Evolutionary conservation across 148 eudicot genomes (phyloP).

Genomic region (Rhododendron mucronatum): DNA sequence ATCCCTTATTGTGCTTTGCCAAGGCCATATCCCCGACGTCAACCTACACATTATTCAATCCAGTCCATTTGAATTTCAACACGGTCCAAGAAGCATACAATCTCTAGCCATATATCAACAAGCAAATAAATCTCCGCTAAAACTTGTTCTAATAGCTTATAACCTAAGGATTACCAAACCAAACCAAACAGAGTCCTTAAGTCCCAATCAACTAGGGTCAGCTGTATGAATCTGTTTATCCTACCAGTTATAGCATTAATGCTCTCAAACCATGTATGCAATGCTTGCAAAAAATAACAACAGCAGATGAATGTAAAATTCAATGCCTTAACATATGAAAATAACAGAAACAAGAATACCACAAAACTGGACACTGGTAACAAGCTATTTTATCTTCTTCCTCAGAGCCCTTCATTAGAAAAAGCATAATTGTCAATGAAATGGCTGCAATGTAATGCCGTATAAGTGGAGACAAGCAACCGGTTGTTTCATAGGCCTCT

Average conservation of each 20-base stretch:
- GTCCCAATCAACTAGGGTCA: background rate
- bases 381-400: background rate
- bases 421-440: background rate
- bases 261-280: background rate
- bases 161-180: background rate
- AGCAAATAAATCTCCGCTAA: background rate
- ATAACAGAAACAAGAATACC: background rate
- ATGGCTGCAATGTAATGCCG: background rate
- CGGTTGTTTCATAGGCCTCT: background rate
- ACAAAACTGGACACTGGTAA: background rate
- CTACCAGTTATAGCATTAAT: background rate
- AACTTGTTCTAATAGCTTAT: conserved; percentile 1
- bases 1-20: conserved; percentile 94
- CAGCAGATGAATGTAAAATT: background rate
- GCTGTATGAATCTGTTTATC: background rate
- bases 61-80: background rate
- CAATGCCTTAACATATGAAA: background rate
- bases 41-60: conserved; percentile 46
- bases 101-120: background rate
- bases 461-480: background rate
- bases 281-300: background rate
- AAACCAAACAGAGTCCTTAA: background rate
- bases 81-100: background rate
- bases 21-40: conserved; percentile 65
- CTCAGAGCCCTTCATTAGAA: background rate